Evolutionary conservation across 345 rosid species (phyloP).

Genomic region (Viola odorata): DNA sequence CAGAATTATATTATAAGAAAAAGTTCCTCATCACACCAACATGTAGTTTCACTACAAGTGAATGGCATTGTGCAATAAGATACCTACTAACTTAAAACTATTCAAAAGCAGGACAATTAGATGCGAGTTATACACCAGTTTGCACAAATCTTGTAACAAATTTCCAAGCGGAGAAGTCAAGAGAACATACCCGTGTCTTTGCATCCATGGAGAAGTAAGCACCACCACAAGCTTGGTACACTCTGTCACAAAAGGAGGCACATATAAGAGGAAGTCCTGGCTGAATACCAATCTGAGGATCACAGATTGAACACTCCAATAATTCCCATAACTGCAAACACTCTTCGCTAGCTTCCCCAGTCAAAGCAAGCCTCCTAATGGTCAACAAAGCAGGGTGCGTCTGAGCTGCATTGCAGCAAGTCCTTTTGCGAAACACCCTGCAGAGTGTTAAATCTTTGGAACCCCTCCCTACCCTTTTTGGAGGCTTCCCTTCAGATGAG

Average conservation of each 20-base stretch:
- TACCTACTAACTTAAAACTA: background rate
- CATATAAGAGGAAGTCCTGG: slow-evolving; percentile 89
- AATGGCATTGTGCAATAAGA: background rate
- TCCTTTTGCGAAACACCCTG: slow-evolving; percentile 69
- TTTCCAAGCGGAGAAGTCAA: background rate
- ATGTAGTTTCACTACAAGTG: background rate
- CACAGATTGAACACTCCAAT: slow-evolving; percentile 95
- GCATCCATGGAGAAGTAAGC: slow-evolving; percentile 88
- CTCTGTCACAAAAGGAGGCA: slow-evolving; percentile 64
- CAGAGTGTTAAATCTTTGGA: slow-evolving; percentile 74
- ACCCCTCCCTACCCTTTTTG: slow-evolving; percentile 60
- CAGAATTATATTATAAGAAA: slow-evolving; percentile 1
- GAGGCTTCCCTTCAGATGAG: slow-evolving; percentile 70
- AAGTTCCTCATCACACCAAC: background rate
- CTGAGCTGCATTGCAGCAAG: slow-evolving; percentile 84
- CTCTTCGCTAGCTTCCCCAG: slow-evolving; percentile 78
- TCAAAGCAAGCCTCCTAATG: slow-evolving; percentile 62
- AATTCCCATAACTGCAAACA: slow-evolving; percentile 78
- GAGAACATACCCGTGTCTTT: slow-evolving; percentile 45
- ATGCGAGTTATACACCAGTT: background rate
- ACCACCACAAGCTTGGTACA: slow-evolving; percentile 63
- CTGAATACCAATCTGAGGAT: slow-evolving; percentile 70
- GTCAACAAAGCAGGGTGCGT: slow-evolving; percentile 79
- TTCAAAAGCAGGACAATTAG: background rate
- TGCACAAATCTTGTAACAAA: background rate